Conservation (phyloP, 805 yeast genomes). For the Myxozyma geophila region DNA sequence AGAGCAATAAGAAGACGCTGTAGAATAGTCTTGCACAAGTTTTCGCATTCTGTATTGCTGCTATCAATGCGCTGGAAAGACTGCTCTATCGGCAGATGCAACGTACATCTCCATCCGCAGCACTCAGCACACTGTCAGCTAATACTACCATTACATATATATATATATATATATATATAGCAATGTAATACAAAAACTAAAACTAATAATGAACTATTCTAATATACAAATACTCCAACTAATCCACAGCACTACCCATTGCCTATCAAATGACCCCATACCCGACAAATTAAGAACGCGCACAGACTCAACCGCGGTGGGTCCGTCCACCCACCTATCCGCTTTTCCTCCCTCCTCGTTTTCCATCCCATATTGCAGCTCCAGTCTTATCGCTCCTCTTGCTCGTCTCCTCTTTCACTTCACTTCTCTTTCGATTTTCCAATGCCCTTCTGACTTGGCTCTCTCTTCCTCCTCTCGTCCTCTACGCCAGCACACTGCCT, state of each 20-base stretch:
- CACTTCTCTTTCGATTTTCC: background rate
- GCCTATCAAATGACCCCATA: background rate
- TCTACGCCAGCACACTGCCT: background rate
- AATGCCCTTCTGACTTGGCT: background rate
- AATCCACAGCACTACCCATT: background rate
- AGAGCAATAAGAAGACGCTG: background rate
- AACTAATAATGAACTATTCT: too few species aligned
- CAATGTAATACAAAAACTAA: too few species aligned
- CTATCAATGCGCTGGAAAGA: too few species aligned
- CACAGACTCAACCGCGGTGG: slow-evolving; percentile 7
- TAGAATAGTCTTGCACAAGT: background rate
- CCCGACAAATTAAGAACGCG: slow-evolving; percentile 5
- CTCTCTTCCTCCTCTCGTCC: background rate
- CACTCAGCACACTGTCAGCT: too few species aligned
- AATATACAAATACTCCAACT: too few species aligned
- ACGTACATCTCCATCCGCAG: too few species aligned
- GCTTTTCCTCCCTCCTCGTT: background rate
- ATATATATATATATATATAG: too few species aligned
- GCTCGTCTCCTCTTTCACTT: background rate
- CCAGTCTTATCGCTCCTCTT: background rate
- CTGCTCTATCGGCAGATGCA: too few species aligned
- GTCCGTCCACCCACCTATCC: slow-evolving; percentile 8
- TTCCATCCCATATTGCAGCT: background rate
- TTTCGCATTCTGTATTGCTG: background rate
- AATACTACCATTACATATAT: too few species aligned